Conservation (phyloP, 805 yeast genomes). For the Yamadazyma tumulicola region DNA sequence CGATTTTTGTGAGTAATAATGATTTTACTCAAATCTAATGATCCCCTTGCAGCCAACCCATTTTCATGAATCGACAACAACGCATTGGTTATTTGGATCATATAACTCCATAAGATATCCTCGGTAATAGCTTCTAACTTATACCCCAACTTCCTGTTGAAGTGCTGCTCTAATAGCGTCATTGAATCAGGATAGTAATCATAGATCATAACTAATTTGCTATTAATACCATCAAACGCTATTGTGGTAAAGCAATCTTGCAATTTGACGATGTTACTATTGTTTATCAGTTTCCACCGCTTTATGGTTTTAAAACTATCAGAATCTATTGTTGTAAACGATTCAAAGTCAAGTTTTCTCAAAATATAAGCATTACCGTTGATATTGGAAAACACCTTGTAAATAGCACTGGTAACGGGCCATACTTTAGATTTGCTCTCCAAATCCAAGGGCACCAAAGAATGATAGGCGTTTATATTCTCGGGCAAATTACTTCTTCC, state of each 20-base stretch:
- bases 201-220: conserved; percentile 69
- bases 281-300: conserved; percentile 58
- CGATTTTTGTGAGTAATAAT: conserved; percentile 71
- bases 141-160: conserved; percentile 39
- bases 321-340: conserved; percentile 21
- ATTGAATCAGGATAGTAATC: conserved; percentile 80
- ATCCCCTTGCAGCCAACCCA: conserved; percentile 59
- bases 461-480: conserved; percentile 64
- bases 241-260: conserved; percentile 84
- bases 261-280: conserved; percentile 60
- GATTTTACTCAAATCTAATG: conserved; percentile 63
- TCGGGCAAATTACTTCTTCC: conserved; percentile 51
- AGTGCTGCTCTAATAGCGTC: conserved; percentile 69
- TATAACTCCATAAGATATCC: conserved; percentile 68
- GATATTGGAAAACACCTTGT: conserved; percentile 73
- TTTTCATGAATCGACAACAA: conserved; percentile 60
- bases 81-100: conserved; percentile 73
- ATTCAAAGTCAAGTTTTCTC: conserved; percentile 58
- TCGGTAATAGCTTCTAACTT: conserved; percentile 56
- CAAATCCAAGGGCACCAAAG: conserved; percentile 76
- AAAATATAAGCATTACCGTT: conserved; percentile 79
- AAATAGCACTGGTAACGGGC: conserved; percentile 59
- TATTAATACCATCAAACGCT: conserved; percentile 68
- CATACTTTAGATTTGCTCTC: conserved; percentile 35
- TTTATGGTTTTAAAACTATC: conserved; percentile 63